A percentile compares a stretch with the other conserved stretches of the same genome.
Conservation (phyloP, 345 rosid genomes). For the Salix exigua region DNA sequence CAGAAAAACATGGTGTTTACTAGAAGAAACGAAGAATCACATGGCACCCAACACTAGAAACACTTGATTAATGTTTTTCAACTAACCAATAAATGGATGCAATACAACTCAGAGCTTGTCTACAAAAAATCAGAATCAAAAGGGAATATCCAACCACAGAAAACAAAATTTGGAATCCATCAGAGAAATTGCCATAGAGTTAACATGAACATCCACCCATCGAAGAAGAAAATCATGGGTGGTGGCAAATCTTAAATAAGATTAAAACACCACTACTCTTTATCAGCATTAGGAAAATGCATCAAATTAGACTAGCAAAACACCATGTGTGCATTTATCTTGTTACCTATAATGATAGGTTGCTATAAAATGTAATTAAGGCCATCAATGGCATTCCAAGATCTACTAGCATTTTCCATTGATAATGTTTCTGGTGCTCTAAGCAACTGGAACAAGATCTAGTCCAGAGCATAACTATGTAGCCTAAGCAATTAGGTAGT, state of each 20-base stretch:
- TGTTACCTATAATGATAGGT: background rate
- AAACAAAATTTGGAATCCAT: background rate
- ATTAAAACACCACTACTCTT: background rate
- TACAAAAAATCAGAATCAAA: background rate
- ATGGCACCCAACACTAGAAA: background rate
- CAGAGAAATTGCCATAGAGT: background rate
- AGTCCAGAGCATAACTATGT: background rate
- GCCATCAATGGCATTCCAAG: conserved; percentile 1
- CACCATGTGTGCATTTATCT: background rate
- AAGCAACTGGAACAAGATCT: background rate
- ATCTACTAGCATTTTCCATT: background rate
- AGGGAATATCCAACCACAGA: background rate
- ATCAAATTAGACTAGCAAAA: background rate
- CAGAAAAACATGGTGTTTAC: background rate
- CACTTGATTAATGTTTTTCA: background rate
- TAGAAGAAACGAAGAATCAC: background rate
- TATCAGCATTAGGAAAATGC: background rate
- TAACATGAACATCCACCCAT: background rate
- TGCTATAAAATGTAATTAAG: background rate
- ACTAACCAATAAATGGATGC: background rate
- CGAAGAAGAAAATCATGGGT: background rate
- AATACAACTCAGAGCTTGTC: background rate
- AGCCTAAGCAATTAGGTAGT: conserved; percentile 9
- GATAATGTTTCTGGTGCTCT: background rate
- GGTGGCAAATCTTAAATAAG: background rate